phyloP scores from a whole-genome alignment of 2,329 filamentous ascomycete genomes.

The Xylariaceae sp. region DNA sequence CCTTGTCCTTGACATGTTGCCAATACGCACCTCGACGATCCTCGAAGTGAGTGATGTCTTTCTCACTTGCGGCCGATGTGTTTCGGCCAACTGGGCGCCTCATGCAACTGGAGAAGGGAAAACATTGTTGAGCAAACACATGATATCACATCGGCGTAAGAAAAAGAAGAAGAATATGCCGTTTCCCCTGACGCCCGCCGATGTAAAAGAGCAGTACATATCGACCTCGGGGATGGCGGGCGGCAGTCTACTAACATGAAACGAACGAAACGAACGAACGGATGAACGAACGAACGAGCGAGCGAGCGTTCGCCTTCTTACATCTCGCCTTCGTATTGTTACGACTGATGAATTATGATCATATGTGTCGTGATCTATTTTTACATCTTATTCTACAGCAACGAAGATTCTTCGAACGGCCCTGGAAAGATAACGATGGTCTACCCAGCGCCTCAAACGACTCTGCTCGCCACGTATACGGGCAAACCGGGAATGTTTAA shows the following conservation, averaged over 20 bases:
- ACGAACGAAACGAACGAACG: background rate
- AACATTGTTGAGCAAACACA: background rate
- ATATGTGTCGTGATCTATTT: background rate
- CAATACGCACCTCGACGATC: conserved; percentile 1
- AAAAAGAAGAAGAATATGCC: background rate
- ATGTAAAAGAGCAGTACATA: background rate
- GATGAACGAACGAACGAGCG: background rate
- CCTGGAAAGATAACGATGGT: background rate
- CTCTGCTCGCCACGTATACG: background rate
- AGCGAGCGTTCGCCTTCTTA: background rate
- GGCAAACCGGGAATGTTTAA: conserved; percentile 19
- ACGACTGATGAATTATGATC: background rate
- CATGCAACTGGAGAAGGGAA: background rate
- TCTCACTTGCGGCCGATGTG: too few species aligned
- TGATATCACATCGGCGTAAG: background rate
- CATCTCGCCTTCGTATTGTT: background rate
- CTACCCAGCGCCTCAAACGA: conserved; percentile 12
- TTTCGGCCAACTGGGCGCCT: too few species aligned
- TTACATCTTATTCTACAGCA: background rate
- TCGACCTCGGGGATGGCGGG: background rate
- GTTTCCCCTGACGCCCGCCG: background rate
- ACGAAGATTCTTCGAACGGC: background rate
- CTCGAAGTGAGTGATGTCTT: background rate
- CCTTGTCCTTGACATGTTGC: background rate
- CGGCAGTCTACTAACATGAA: background rate